phyloP scores from a whole-genome alignment of 164 flowering plant species.

The Santalum album region DNA sequence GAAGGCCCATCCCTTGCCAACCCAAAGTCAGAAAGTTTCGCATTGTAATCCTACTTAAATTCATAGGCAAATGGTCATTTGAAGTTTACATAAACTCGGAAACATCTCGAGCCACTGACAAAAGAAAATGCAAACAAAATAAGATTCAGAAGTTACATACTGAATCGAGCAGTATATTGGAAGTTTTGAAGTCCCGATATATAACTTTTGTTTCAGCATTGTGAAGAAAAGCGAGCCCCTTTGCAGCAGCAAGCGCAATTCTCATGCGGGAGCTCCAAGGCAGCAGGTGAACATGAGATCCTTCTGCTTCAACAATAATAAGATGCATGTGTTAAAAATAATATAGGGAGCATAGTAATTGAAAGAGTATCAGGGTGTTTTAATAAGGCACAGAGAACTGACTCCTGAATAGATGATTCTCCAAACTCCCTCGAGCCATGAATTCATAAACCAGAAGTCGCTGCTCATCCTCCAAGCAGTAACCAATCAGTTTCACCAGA shows the following conservation, averaged over 20 bases:
- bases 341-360: too few relatives aligned
- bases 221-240: slow-evolving; percentile 66
- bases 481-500: slow-evolving; percentile 58
- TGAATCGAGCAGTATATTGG: slow-evolving; percentile 55
- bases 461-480: slow-evolving; percentile 61
- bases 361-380: neutral
- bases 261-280: slow-evolving; percentile 49
- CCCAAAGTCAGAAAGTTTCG: slow-evolving; percentile 79
- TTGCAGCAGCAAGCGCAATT: slow-evolving; percentile 59
- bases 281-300: slow-evolving; percentile 45
- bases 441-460: slow-evolving; percentile 59
- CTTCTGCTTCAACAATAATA: slow-evolving; percentile 35
- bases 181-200: slow-evolving; percentile 54
- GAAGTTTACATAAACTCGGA: neutral
- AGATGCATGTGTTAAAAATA: too few relatives aligned
- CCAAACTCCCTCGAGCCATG: slow-evolving; percentile 63
- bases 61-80: neutral
- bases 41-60: slow-evolving; percentile 41
- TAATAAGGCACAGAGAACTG: slow-evolving; percentile 8
- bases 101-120: neutral
- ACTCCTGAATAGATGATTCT: slow-evolving; percentile 68
- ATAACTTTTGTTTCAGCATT: slow-evolving; percentile 42
- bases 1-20: slow-evolving; percentile 71
- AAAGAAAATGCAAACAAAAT: neutral
- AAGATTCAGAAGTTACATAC: too few relatives aligned